Evolutionary conservation across 208 protist genomes (phyloP), one percentile per base, ranked within the genome.

Genomic region (Acanthamoeba sp.): DNA sequence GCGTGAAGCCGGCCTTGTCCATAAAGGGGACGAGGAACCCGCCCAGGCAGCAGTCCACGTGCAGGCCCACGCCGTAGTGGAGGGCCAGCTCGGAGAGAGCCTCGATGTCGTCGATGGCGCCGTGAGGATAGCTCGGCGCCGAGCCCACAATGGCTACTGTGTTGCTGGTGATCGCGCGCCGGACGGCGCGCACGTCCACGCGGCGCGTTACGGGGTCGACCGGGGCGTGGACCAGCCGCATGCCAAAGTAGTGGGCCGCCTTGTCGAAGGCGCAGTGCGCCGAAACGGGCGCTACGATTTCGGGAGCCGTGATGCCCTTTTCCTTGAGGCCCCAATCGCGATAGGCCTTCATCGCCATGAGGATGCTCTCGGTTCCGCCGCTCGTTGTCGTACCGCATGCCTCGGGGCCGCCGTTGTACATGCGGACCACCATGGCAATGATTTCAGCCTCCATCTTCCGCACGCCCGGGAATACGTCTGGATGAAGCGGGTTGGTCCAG

Each of bases 41-140:
- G 78, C 99, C 99, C 0, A 99, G 97, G 95, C 99, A 99, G 94
- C 97, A 98, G 96, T 99, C 99, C 6, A 99, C 99, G 97, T 99
- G 99, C 94, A 99, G 96, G 84, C 98, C 98, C 94, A 99, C 98
- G 85, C 97, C 96, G 94, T 98, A 91, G 29, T 97, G 93, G 55
- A 96, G 89, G 0, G 99, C 99, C 10, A 99, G 69, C 76, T 98
- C 97, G 2, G 98, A 93, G 0, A 99, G 85, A 18, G 55, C 94
- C 22, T 89, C 80, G 9, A 98, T 98, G 66, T 91, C 89, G 95
- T 98, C 98, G 48, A 98, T 95, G 45, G 98, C 96, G 69, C 99
- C 99, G 92, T 99, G 98, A 20, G 99, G 98, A 95, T 98, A 99
- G 85, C 97, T 98, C 32, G 99, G 99, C 18, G 98, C 98, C 1